Conservation (phyloP, 2,329 filamentous ascomycete species). For the Monosporascus sp. region DNA sequence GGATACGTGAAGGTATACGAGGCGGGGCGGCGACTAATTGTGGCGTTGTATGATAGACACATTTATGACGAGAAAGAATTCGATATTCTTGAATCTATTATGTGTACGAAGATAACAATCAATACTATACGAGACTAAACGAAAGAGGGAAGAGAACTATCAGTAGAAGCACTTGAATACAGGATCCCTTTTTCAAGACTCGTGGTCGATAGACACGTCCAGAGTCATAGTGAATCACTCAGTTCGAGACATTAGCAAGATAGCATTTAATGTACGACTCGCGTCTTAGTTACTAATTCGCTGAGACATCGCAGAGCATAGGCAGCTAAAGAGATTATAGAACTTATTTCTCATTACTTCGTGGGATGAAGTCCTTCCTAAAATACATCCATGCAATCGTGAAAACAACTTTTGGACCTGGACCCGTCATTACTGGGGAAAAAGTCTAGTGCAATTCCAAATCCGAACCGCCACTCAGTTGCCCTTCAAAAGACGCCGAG, state of each 20-base stretch:
- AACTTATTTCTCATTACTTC: slow-evolving; percentile 26
- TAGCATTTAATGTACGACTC: too few species aligned
- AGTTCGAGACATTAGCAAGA: too few species aligned
- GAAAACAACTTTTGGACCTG: slow-evolving; percentile 28
- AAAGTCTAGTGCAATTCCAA: slow-evolving; percentile 29
- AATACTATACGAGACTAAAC: too few species aligned
- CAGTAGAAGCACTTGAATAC: too few species aligned
- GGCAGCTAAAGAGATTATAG: slow-evolving; percentile 7
- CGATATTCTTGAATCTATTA: too few species aligned
- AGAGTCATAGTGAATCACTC: too few species aligned
- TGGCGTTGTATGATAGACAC: too few species aligned
- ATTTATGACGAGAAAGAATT: not conserved
- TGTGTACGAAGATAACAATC: too few species aligned
- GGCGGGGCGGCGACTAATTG: not conserved
- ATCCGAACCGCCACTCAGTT: slow-evolving; percentile 26
- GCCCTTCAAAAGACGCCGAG: slow-evolving; percentile 19
- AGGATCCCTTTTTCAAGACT: too few species aligned
- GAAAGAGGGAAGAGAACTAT: too few species aligned
- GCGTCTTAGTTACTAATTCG: too few species aligned
- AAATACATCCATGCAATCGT: slow-evolving; percentile 30
- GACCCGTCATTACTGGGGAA: slow-evolving; percentile 29
- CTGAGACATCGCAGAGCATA: not conserved
- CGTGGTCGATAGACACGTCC: too few species aligned
- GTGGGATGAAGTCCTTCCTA: slow-evolving; percentile 23
- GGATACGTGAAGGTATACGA: slow-evolving; percentile 6